Evolutionary conservation across 2,329 filamentous ascomycete genomes (phyloP), one percentile per base, ranked within the genome.

Genomic region (Colletotrichum acutatum): DNA sequence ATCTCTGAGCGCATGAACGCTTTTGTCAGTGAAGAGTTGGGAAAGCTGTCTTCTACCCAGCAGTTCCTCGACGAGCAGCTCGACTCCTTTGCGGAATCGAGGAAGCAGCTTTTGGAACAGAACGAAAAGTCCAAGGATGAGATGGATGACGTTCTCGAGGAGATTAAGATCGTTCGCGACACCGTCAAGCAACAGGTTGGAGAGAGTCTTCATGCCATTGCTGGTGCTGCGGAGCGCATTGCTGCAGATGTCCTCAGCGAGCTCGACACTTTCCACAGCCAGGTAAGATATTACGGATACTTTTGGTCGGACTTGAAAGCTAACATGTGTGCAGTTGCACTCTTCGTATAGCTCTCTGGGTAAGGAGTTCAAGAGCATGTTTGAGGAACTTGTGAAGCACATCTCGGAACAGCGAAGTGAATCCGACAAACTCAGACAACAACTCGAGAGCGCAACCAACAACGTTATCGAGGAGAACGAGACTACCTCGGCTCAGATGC

Each of bases 61-160:
- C 83, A 87, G 0, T 91, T 96, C 76, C 84, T 98, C 2, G 87
- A 93, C 66, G 87, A 91, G 58, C 93, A 95, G 78, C 87, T 93
- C 9, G 84, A 87, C 8, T 87, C 88, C 0, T 95, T 98, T 77
- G 87, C 90, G 52, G 85, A 88, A 22, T 94, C 93, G 0, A 91
- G 92, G 80, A 85, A 87, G 63, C 90, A 93, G 76, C 88, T 97
- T 19, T 88, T 93, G 30, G 86, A 89, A 54, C 91, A 93, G 78
- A 93, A 91, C 68, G 86, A 88, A 28, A 86, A 88, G 74, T 93
- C 95, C 3, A 94, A 93, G 78, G 91, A 95, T 60, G 93, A 95
- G 69, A 95, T 98, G 94, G 95, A 98, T 77, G 86, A 90, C n/a
- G 92, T 98, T 1, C 87, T 99, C 11, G 94, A 97, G 78, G 96